Base-by-base conservation (phyloP, 140 eudicot species). In the Erigeron philadelphicus region DNA sequence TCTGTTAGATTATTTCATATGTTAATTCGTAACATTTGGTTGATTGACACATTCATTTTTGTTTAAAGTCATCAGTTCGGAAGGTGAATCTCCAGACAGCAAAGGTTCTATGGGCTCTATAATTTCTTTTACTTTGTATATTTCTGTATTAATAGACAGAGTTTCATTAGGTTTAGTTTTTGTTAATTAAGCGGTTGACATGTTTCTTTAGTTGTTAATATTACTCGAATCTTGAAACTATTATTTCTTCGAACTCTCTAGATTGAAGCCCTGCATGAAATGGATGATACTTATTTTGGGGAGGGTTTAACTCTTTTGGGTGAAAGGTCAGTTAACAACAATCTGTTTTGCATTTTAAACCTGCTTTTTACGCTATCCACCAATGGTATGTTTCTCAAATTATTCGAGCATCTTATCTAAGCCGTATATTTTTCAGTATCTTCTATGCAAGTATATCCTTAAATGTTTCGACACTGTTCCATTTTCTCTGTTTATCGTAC, bases 271-370 rank as follows among this genome's bases (percentile, higher is more conserved):
- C 3, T 52, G 58, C 58, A 52, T 52, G 6, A 52, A 15, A 15
- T 52, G 58, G 17, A 52, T 52, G 10, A 52, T 52, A 52, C 58
- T 52, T 52, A 52, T 15, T 52, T 52, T 64, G 95, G 97, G 76
- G 97, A 91, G 81, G 97, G 95, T 75, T 77, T 88, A 74, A 88
- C 96, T 72, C 96, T 91, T 76, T 70, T 91, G 69, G 86, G 78
- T 59, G 77, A 88, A 64, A 88, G 89, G 97, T 91, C 64, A 53
- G 84, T 69, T 59, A 58, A 46, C 71, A 50, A 41, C 31, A 52
- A 15, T 50, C 64, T 64, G 55, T 38, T 45, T 76, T 53, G 52
- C 54, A 46, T 8, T 49, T 40, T 60, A 9, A 49, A 46, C 38
- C 55, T 49, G 55, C 55, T 35, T 11, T 38, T 17, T 58, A 67